Conservation (phyloP, 345 rosid species). For the Hypericum androsaemum region DNA sequence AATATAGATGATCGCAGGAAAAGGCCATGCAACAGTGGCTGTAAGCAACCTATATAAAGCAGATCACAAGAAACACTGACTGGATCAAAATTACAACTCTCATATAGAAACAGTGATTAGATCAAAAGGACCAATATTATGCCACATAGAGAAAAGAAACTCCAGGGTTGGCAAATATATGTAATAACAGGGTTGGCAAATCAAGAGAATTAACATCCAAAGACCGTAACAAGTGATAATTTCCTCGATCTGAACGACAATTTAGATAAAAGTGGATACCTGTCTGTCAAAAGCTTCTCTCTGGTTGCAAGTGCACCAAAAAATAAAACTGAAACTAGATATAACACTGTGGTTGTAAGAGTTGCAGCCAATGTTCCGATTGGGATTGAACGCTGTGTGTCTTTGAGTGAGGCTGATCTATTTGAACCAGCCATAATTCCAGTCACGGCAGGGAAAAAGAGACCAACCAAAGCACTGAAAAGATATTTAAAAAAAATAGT, state of each 20-base stretch:
- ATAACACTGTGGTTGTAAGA: slow-evolving; percentile 66
- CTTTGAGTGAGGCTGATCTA: slow-evolving; percentile 89
- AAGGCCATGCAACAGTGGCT: slow-evolving; percentile 97
- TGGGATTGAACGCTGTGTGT: slow-evolving; percentile 94
- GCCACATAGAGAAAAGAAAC: too few relatives aligned
- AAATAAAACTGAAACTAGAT: slow-evolving; percentile 62
- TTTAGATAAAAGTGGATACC: slow-evolving; percentile 33
- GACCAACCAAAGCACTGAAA: slow-evolving; percentile 86
- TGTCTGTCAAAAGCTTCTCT: slow-evolving; percentile 79
- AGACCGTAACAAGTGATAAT: not conserved
- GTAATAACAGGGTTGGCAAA: too few relatives aligned
- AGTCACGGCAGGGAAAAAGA: slow-evolving; percentile 98
- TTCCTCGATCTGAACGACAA: not conserved
- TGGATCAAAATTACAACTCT: too few relatives aligned
- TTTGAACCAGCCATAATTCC: slow-evolving; percentile 99
- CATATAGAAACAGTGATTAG: too few relatives aligned
- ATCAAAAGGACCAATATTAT: too few relatives aligned
- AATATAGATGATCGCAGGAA: slow-evolving; percentile 63
- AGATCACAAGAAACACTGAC: not conserved
- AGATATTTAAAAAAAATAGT: not conserved
- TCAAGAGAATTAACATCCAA: not conserved
- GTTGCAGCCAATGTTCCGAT: slow-evolving; percentile 94
- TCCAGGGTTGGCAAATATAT: too few relatives aligned
- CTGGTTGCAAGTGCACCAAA: slow-evolving; percentile 92
- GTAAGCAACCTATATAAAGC: slow-evolving; percentile 60